Evolutionary conservation across 163 green algal genomes (phyloP).

Genomic region (Scenedesmus sp.): DNA sequence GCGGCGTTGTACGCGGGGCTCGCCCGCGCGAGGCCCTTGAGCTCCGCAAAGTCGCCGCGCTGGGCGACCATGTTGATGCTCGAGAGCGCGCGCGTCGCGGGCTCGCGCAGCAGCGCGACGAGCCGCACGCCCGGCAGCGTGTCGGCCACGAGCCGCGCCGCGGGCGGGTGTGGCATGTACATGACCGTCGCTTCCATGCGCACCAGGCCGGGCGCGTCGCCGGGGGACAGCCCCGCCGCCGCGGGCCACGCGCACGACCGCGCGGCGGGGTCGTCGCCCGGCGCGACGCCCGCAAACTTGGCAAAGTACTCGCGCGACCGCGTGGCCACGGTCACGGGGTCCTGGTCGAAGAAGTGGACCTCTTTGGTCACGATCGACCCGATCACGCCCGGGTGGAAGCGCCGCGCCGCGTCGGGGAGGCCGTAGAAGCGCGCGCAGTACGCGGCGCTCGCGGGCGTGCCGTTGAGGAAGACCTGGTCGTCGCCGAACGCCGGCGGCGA

Average conservation of each 20-base stretch:
- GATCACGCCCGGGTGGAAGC: background rate
- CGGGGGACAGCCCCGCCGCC: slow-evolving; percentile 1
- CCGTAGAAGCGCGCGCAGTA: background rate
- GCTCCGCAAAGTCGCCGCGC: background rate
- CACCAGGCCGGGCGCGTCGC: background rate
- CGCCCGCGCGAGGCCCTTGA: background rate
- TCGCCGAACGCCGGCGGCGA: slow-evolving; percentile 14
- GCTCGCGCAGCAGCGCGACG: slow-evolving; percentile 24
- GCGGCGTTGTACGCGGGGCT: background rate
- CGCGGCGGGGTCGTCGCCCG: background rate
- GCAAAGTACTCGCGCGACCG: background rate
- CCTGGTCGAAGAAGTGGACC: background rate
- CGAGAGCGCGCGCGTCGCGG: slow-evolving; percentile 13
- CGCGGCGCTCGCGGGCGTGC: background rate
- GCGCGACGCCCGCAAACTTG: slow-evolving; percentile 14
- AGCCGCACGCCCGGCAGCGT: slow-evolving; percentile 13
- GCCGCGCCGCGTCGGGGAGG: background rate
- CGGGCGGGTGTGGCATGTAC: slow-evolving; percentile 12
- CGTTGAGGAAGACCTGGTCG: background rate
- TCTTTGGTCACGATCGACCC: background rate
- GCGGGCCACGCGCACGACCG: slow-evolving; percentile 3
- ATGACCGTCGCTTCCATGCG: slow-evolving; percentile 26
- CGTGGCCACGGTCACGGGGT: background rate
- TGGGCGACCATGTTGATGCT: slow-evolving; percentile 34
- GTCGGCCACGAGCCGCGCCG: background rate